Evolutionary conservation across 306 rosid species (phyloP).

Genomic region (Cucurbita pepo): DNA sequence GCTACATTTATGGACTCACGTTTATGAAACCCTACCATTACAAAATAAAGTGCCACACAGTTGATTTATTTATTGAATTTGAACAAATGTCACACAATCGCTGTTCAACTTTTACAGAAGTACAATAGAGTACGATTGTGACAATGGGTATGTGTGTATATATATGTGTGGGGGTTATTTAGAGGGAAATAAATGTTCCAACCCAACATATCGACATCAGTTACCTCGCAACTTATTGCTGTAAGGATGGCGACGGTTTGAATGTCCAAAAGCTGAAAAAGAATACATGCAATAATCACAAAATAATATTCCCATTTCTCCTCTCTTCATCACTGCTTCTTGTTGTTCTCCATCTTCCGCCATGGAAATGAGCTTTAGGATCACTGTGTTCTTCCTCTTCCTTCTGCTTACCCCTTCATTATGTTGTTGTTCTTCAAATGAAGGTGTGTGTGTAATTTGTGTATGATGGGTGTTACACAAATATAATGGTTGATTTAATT

Average conservation of each 20-base stretch:
- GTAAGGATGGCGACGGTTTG: conserved; percentile 36
- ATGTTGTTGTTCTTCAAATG: conserved; percentile 11
- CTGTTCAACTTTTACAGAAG: too few species aligned
- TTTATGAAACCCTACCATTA: too few species aligned
- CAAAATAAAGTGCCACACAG: too few species aligned
- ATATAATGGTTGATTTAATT: neutral
- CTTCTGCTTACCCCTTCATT: conserved; percentile 24
- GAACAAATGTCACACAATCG: too few species aligned
- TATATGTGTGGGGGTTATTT: neutral
- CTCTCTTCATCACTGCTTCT: neutral
- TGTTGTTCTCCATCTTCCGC: neutral
- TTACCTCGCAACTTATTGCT: conserved; percentile 34
- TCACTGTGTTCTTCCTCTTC: conserved; percentile 27
- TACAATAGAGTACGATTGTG: too few species aligned
- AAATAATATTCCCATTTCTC: conserved; percentile 1
- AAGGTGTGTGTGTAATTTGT: neutral
- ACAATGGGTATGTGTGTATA: too few species aligned
- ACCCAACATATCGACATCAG: conserved; percentile 31
- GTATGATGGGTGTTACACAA: too few species aligned
- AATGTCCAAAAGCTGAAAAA: conserved; percentile 15
- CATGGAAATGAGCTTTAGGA: conserved; percentile 46
- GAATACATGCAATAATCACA: neutral
- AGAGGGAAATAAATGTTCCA: conserved; percentile 31
- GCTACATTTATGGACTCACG: too few species aligned
- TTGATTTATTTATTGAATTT: too few species aligned